Evolutionary conservation across 257 asterid genomes (phyloP).

Genomic region (Nicotiana otophora): DNA sequence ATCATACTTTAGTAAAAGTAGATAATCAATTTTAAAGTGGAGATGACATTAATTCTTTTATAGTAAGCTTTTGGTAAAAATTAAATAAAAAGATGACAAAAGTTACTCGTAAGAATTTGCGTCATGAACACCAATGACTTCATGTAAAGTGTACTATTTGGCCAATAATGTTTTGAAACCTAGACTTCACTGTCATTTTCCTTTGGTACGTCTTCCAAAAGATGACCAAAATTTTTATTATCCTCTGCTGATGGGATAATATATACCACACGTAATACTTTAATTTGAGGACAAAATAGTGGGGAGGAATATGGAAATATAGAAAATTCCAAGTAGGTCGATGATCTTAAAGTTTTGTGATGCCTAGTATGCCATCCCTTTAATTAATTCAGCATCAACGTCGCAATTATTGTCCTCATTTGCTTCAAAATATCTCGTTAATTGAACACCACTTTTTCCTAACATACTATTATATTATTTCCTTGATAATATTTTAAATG

Average conservation of each 20-base stretch:
- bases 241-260: background rate
- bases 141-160: background rate
- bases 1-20: too few species aligned
- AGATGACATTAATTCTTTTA: background rate
- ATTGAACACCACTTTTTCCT: background rate
- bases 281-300: background rate
- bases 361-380: slow-evolving; percentile 6
- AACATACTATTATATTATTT: background rate
- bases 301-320: background rate
- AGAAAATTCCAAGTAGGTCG: background rate
- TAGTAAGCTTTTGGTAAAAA: background rate
- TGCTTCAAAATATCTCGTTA: background rate
- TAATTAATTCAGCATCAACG: background rate
- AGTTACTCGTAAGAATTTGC: background rate
- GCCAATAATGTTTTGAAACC: background rate
- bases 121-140: background rate
- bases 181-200: background rate
- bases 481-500: background rate
- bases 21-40: background rate
- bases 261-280: background rate
- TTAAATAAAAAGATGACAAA: background rate
- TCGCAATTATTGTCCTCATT: background rate
- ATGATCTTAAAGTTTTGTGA: slow-evolving; percentile 12
- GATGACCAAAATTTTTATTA: background rate
- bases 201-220: background rate